These are phyloP conservation scores for Asterochloris erici DNA, from an alignment of 139 green algal genomes.

Conservation along the genomic window DNA sequence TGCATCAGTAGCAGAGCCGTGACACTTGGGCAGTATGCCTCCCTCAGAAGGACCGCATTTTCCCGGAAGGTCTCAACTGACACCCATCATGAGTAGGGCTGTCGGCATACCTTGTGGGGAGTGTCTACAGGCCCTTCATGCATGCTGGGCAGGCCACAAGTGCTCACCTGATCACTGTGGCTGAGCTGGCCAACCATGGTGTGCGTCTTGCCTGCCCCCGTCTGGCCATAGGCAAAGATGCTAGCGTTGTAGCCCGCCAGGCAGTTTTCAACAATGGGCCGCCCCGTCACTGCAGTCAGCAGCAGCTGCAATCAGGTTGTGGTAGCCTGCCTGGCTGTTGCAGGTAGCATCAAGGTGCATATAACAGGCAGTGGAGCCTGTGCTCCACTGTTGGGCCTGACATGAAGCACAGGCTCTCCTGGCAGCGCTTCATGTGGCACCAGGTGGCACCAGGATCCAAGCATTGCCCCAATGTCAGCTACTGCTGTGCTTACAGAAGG, in stretches of 20 bases:
- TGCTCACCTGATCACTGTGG: conserved; percentile 3
- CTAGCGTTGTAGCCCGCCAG: conserved; percentile 46
- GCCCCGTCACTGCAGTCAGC: conserved; percentile 35
- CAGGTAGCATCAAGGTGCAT: background rate
- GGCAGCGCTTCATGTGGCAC: background rate
- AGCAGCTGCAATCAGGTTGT: background rate
- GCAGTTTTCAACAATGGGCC: conserved; percentile 49
- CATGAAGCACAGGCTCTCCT: background rate
- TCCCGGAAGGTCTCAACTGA: background rate
- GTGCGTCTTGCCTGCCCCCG: conserved; percentile 60
- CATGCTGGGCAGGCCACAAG: background rate
- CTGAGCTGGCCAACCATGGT: conserved; percentile 19
- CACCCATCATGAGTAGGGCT: background rate
- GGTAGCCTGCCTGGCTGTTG: background rate
- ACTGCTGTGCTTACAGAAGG: background rate
- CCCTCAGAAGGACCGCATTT: background rate
- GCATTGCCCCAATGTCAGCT: background rate
- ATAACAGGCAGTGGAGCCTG: background rate
- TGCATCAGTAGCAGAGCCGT: background rate
- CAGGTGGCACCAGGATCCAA: background rate
- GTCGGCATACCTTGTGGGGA: too few relatives aligned
- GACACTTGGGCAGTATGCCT: background rate
- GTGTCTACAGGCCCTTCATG: background rate
- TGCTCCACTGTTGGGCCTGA: background rate
- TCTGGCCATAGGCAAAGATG: conserved; percentile 37